Base-by-base conservation (phyloP, 116 monocot species). In the Papilionanthe hybrid region DNA sequence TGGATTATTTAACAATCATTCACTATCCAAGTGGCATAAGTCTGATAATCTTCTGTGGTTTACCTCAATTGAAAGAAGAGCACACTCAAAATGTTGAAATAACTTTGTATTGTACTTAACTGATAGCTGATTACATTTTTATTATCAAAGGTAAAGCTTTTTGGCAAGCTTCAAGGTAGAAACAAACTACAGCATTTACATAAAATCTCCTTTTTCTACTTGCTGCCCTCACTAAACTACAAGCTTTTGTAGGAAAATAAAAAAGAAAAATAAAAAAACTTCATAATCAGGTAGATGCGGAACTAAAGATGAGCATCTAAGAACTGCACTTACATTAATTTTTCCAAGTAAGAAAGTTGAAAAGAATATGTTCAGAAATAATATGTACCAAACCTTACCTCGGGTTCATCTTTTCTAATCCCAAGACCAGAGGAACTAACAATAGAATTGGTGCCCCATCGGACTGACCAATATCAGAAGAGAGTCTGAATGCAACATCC, bases 341-440 rank as follows among this genome's bases (percentile, higher is more conserved):
- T 69, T 32, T 69, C 15, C 32, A 32, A 1, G 69, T 17, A 69
- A 30, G 1, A 28, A 69, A 5, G 27, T 13, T 53, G 18, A 53
- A 53, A 15, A 15, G 1, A 63, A 63, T 63, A 63, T 25, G 63
- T 20, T 12, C 29, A 17, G 69, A 32, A 32, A 32, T 41, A 17
- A 13, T 5, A 69, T 13, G 65, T 27, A 65, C 22, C 22, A 27
- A 71, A 45, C n/a, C 42, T 81, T 84, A 95, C 99, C 99, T 91
- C 32, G 95, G 93, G 75, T 95, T 99, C 57, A 99, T 82, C 82
- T 95, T 99, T 9, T 95, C 95, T 75, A 99, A 91, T 56, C 99
- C 99, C 89, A 99, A 92, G 83, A 99, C 99, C 85, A 99, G 83
- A 74, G 95, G 99, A 68, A 99, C 95, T 72, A 99, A 81, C 58